Base-by-base conservation (phyloP, 2,329 filamentous ascomycete species). In the Ilyonectria destructans region DNA sequence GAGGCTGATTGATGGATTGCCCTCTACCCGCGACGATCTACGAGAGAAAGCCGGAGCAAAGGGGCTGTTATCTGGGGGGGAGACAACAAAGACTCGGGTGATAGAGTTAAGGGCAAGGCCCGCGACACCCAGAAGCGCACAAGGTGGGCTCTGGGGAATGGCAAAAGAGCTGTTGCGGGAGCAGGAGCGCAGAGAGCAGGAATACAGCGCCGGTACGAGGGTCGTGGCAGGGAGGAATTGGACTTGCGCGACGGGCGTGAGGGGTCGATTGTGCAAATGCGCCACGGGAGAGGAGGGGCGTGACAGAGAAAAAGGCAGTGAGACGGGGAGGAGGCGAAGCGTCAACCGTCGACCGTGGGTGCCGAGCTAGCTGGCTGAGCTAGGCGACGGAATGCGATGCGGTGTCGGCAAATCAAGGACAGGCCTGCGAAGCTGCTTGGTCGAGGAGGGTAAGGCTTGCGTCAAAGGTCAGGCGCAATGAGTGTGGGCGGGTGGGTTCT, bases 11-110 rank as follows among this genome's bases (percentile, higher is more conserved):
- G 71, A 72, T 67, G 73, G 75, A 76, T 78, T 79, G 78, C 81
- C 80, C 79, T 85, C 81, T 78, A 80, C 85, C 82, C 82, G 78
- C 84, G 81, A 86, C 84, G 74, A 82, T 83, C 82, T 80, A 76
- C 68, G 73, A 75, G 75, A 82, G 81, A 84, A 77, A 79, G 83
- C 79, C 83, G 81, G 82, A 85, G 82, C 75, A 83, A 83, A 83
- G 80, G 80, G 76, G 78, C 71, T 67, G 66, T 69, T 73, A 64
- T 63, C 65, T 69, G 55, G 56, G 68, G 62, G 56, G 66, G 61
- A 71, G 70, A 59, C 64, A 64, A 63, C 57, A 68, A 61, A 68
- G 52, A 62, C 58, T 59, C 62, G 65, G 64, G 65, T 67, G 66
- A 70, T 67, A 71, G 68, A 56, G 40, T 67, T 55, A 69, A 66